phyloP scores from a whole-genome alignment of 495 filamentous ascomycete species.

The Pyronema omphalodes region DNA sequence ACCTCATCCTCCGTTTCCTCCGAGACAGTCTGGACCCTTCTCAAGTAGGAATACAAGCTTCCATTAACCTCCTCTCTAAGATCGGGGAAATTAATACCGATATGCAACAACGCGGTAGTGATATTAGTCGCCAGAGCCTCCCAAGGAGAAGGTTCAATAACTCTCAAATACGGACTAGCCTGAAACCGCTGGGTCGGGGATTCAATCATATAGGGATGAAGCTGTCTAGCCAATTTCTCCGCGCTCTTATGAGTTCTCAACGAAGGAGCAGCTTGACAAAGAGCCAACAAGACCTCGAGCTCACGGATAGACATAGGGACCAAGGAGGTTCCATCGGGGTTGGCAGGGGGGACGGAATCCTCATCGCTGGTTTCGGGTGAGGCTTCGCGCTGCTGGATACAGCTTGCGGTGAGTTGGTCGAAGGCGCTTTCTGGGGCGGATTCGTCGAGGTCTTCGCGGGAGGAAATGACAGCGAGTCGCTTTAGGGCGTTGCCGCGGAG shows the following conservation, averaged over 20 bases:
- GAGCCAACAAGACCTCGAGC: slow-evolving; percentile 69
- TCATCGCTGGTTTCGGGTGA: slow-evolving; percentile 18
- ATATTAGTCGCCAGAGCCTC: slow-evolving; percentile 67
- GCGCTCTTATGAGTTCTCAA: slow-evolving; percentile 49
- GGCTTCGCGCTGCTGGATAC: slow-evolving; percentile 12
- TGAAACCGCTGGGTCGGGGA: slow-evolving; percentile 59
- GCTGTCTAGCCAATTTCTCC: slow-evolving; percentile 48
- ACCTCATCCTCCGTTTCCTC: slow-evolving; percentile 40
- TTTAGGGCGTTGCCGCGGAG: slow-evolving; percentile 22
- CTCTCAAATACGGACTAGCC: slow-evolving; percentile 61
- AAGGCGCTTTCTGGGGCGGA: slow-evolving; percentile 5
- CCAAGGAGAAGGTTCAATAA: slow-evolving; percentile 74
- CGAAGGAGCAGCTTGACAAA: slow-evolving; percentile 69
- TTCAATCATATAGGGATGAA: slow-evolving; percentile 68
- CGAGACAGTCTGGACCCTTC: slow-evolving; percentile 39
- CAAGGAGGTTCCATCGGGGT: slow-evolving; percentile 29
- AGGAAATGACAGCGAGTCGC: slow-evolving; percentile 18
- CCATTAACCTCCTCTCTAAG: slow-evolving; percentile 43
- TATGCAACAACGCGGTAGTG: slow-evolving; percentile 53
- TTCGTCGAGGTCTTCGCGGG: slow-evolving; percentile 9
- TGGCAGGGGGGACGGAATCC: slow-evolving; percentile 19
- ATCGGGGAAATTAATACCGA: slow-evolving; percentile 49
- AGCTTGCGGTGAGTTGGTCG: slow-evolving; percentile 19
- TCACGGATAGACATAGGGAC: slow-evolving; percentile 51
- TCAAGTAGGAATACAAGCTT: slow-evolving; percentile 47